Conservation (phyloP, 495 filamentous ascomycete genomes). For the Podospora conica region DNA sequence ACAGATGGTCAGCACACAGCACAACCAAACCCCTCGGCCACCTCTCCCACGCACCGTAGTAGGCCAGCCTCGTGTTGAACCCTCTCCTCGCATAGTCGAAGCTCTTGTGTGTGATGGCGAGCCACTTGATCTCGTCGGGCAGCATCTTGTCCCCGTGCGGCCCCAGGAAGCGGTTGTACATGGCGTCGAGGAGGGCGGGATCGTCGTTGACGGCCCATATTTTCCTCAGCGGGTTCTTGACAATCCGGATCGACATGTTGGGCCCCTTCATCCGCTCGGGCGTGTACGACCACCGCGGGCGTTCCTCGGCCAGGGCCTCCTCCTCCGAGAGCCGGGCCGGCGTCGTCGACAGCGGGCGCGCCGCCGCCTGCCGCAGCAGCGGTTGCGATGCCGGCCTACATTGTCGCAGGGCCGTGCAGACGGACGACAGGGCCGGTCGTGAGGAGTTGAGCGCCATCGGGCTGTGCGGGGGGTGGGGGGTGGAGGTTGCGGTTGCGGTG, state of each 20-base stretch:
- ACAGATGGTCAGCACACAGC: constrained; percentile 30
- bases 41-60: constrained; percentile 70
- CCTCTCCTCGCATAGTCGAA: constrained; percentile 92
- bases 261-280: constrained; percentile 71
- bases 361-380: constrained; percentile 8
- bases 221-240: constrained; percentile 40
- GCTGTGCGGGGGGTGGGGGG: neutral
- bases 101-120: constrained; percentile 96
- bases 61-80: constrained; percentile 90
- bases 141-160: constrained; percentile 62
- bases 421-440: constrained; percentile 22
- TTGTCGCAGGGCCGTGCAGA: constrained; percentile 19
- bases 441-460: constrained; percentile 29
- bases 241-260: constrained; percentile 48
- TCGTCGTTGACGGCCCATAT: constrained; percentile 67
- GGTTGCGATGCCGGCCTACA: constrained; percentile 13
- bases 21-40: constrained; percentile 38
- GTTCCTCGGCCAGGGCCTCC: constrained; percentile 7
- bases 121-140: constrained; percentile 90
- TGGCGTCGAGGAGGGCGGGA: constrained; percentile 61
- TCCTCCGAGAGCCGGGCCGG: constrained; percentile 5
- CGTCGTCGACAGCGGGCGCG: constrained; percentile 21
- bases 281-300: constrained; percentile 77
- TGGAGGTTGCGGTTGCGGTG: neutral
- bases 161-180: constrained; percentile 69